These are phyloP conservation scores for Coemansia sp. DNA, from an alignment of 192 early-diverging fungal genomes.

Conservation along the genomic window DNA sequence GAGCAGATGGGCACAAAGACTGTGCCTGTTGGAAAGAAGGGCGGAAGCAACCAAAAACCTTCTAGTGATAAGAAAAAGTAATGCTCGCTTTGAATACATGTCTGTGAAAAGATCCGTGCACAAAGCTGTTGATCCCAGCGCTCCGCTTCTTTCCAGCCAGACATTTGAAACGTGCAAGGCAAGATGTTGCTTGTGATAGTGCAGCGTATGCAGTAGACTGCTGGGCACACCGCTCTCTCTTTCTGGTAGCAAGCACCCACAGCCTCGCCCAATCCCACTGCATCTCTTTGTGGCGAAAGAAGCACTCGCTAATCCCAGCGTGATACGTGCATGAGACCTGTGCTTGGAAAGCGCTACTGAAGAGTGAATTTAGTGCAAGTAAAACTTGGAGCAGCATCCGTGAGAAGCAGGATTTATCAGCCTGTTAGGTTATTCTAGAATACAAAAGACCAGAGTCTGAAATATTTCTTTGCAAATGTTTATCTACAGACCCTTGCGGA, in stretches of 20 bases:
- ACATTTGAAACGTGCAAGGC: background rate
- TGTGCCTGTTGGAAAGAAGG: conserved; percentile 18
- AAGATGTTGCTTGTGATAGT: background rate
- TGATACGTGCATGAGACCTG: background rate
- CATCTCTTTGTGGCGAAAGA: background rate
- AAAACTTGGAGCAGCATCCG: background rate
- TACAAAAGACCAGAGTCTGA: background rate
- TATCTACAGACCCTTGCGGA: background rate
- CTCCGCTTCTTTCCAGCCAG: background rate
- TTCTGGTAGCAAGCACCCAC: background rate
- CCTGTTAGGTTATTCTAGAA: background rate
- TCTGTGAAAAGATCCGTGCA: background rate
- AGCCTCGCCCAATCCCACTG: background rate
- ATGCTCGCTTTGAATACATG: background rate
- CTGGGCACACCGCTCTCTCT: background rate
- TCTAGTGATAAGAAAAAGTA: conserved; percentile 3
- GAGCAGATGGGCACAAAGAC: conserved; percentile 7
- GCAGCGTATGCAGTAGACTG: background rate
- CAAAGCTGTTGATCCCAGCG: background rate
- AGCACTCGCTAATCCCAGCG: background rate
- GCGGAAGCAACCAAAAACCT: conserved; percentile 9
- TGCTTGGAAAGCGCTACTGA: background rate
- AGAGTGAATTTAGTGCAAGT: background rate
- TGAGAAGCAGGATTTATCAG: background rate
- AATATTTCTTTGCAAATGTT: background rate